phyloP scores from a whole-genome alignment of 2,329 filamentous ascomycete genomes.

The Sclerotinia spermophila region DNA sequence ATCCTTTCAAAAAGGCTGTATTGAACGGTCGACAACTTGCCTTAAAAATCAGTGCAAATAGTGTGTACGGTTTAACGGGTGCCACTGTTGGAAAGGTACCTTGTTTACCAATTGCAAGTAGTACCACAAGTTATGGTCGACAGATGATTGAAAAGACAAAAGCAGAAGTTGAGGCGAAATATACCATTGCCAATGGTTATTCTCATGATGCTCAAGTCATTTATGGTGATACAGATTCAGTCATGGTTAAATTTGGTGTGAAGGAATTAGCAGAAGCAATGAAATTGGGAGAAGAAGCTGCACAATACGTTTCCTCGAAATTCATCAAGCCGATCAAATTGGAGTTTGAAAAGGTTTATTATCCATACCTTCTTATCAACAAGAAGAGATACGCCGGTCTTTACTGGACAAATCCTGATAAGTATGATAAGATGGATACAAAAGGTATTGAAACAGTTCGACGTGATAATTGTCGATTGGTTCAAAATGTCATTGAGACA shows the following conservation, averaged over 20 bases:
- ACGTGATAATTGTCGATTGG: conserved; percentile 90
- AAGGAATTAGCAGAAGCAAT: conserved; percentile 83
- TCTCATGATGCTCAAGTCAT: conserved; percentile 93
- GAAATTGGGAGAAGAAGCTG: conserved; percentile 92
- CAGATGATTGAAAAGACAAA: conserved; percentile 99
- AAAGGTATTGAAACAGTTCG: conserved; percentile 99
- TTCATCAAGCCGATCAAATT: conserved; percentile 97
- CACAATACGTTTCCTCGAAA: conserved; percentile 81
- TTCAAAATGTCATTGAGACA: conserved; percentile 96
- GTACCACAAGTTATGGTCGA: conserved; percentile 93
- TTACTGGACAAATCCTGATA: conserved; percentile 91
- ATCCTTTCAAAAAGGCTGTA: conserved; percentile 97
- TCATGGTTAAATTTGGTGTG: conserved; percentile 99
- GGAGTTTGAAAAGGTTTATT: conserved; percentile 99
- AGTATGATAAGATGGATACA: conserved; percentile 99
- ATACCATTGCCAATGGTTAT: conserved; percentile 92
- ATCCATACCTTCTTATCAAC: conserved; percentile 96
- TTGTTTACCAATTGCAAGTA: conserved; percentile 91
- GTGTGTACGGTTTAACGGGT: conserved; percentile 94
- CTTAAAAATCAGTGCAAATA: conserved; percentile 95
- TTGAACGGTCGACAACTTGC: conserved; percentile 95
- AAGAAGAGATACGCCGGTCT: conserved; percentile 99
- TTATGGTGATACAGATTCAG: conserved; percentile 97
- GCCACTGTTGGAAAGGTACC: conserved; percentile 94
- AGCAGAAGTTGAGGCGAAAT: conserved; percentile 85